These are phyloP conservation scores for Sindora glabra DNA, from an alignment of 306 rosid genomes.

Conservation along the genomic window DNA sequence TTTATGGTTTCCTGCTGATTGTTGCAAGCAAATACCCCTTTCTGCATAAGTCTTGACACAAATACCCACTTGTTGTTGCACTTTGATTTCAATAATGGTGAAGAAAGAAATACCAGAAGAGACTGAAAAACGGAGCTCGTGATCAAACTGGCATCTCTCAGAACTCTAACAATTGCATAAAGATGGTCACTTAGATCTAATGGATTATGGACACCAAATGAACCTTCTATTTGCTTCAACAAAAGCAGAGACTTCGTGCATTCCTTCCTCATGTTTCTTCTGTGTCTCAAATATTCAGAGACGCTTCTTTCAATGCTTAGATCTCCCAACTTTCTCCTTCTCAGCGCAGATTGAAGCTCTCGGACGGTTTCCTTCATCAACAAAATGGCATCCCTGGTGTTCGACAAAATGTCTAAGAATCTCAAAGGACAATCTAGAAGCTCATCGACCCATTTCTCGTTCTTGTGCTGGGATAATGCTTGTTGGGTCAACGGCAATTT, in stretches of 20 bases:
- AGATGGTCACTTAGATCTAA: constrained; percentile 33
- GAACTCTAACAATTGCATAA: constrained; percentile 41
- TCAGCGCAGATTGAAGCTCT: constrained; percentile 53
- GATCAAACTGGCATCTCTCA: constrained; percentile 50
- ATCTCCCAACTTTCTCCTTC: constrained; percentile 48
- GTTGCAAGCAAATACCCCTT: constrained; percentile 18
- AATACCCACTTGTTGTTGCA: constrained; percentile 52
- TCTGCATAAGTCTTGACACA: constrained; percentile 48
- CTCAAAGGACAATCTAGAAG: constrained; percentile 44
- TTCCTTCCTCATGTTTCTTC: constrained; percentile 42
- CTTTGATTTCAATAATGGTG: constrained; percentile 41
- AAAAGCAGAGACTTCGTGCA: constrained; percentile 25
- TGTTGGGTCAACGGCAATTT: constrained; percentile 46
- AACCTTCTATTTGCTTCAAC: constrained; percentile 33
- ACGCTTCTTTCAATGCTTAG: constrained; percentile 24
- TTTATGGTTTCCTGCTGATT: constrained; percentile 22
- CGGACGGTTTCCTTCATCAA: constrained; percentile 33
- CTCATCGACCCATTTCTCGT: constrained; percentile 52
- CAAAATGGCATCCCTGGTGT: constrained; percentile 37
- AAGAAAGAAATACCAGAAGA: constrained; percentile 36
- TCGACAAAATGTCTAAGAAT: constrained; percentile 48
- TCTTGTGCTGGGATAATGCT: constrained; percentile 40
- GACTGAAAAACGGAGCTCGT: constrained; percentile 42
- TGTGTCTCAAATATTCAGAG: constrained; percentile 22
- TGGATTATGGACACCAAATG: constrained; percentile 12